A percentile compares a stretch with the other conserved stretches of the same genome.
phyloP scores from a whole-genome alignment of 208 protist species.

The Trypanosoma congolense region DNA sequence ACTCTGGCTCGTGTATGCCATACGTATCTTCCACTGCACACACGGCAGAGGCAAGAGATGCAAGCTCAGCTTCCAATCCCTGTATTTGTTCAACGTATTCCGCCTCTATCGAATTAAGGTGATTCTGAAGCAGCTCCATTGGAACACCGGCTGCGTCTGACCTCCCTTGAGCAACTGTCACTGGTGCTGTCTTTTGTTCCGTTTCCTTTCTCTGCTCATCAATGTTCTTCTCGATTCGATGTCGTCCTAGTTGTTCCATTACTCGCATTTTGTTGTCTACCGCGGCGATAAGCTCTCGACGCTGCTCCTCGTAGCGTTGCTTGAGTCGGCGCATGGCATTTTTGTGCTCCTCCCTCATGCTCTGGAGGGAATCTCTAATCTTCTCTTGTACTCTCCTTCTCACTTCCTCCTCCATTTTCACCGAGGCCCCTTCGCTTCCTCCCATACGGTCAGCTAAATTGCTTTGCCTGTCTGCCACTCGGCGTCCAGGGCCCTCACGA shows the following conservation, averaged over 20 bases:
- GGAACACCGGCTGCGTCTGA: slow-evolving; percentile 4
- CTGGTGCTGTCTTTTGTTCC: not conserved
- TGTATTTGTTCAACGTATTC: slow-evolving; percentile 15
- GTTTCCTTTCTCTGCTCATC: slow-evolving; percentile 5
- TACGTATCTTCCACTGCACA: slow-evolving; percentile 9
- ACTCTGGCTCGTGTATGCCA: too few relatives aligned
- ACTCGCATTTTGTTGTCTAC: slow-evolving; percentile 58
- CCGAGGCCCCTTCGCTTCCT: slow-evolving; percentile 25
- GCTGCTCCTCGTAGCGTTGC: slow-evolving; percentile 44
- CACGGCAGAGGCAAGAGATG: slow-evolving; percentile 6
- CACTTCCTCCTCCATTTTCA: slow-evolving; percentile 40
- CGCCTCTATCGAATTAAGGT: slow-evolving; percentile 9
- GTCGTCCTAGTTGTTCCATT: slow-evolving; percentile 32
- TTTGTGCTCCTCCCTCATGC: slow-evolving; percentile 26
- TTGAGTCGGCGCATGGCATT: slow-evolving; percentile 20
- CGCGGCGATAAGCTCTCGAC: slow-evolving; percentile 35
- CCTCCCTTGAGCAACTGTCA: slow-evolving; percentile 2
- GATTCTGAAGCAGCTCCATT: slow-evolving; percentile 4
- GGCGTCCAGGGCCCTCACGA: slow-evolving; percentile 33
- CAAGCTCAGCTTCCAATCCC: slow-evolving; percentile 16
- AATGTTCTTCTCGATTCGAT: slow-evolving; percentile 23
- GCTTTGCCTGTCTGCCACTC: slow-evolving; percentile 39
- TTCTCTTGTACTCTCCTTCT: slow-evolving; percentile 26
- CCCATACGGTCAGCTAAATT: slow-evolving; percentile 26
- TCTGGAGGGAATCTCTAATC: slow-evolving; percentile 28